Base-by-base conservation (phyloP, 345 rosid species). In the Melaleuca alternifolia region DNA sequence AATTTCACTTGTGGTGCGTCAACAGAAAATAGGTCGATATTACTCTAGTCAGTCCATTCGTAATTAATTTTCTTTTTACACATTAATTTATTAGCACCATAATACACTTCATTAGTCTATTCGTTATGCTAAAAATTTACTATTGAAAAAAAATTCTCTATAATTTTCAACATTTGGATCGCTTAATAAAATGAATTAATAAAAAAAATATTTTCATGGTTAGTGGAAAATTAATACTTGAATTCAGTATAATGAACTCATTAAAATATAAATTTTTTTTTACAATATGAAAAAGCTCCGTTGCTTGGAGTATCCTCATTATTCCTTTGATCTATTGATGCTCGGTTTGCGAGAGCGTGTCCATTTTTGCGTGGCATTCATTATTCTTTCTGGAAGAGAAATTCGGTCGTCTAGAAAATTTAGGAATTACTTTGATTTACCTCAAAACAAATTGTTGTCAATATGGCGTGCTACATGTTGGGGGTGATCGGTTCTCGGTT, bases 141-240 rank as follows among this genome's bases (percentile, higher is more conserved):
- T 5, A 6, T 56, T 24, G 28, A 23, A 56, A 56, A 24, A 56
- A n/a, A 56, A n/a, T n/a, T 12, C 26, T 56, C 28, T 28, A 56
- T 56, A 24, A 2, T 56, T 24, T 56, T 56, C 26, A 0, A 0
- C 11, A 12, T 24, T 56, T 56, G 62, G 0, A 56, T 56, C 13
- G 26, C 62, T 56, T 56, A 56, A 6, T n/a, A 56, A 56, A 56
- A 24, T 24, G 28, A 56, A n/a, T 56, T n/a, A 56, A 56, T 56
- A n/a, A n/a, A 56, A 21, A 24, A 56, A 0, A 56, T 24, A 56
- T 24, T 24, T 5, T 11, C 62, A 56, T 56, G 10, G 62, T 56
- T 0, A 5, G n/a, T 56, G 62, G 14, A 56, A 56, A 56, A 10
- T 13, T 56, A 4, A 56, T 56, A 56, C 62, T 56, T 56, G 24